phyloP scores from a whole-genome alignment of 2,329 filamentous ascomycete species.

The Keithomyces neogunnii region DNA sequence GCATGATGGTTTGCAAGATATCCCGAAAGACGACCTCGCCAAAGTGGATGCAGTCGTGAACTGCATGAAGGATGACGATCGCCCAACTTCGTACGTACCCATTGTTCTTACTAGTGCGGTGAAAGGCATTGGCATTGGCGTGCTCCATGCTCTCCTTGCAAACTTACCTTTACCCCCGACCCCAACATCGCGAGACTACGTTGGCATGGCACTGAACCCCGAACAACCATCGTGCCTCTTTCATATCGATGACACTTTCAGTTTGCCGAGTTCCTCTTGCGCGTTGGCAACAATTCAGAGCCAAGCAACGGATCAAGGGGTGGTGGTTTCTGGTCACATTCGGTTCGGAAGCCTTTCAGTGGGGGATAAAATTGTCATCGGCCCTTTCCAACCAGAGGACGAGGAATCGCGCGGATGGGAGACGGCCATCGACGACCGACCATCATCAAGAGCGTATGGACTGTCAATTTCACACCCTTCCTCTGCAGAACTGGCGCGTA shows the following conservation, averaged over 20 bases:
- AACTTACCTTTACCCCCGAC: conserved; percentile 60
- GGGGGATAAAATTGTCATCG: conserved; percentile 69
- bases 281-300: conserved; percentile 11
- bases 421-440: conserved; percentile 34
- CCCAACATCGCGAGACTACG: conserved; percentile 44
- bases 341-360: conserved; percentile 71
- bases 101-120: conserved; percentile 84
- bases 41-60: conserved; percentile 51
- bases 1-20: conserved; percentile 42
- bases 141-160: conserved; percentile 73
- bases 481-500: conserved; percentile 42
- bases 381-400: conserved; percentile 61
- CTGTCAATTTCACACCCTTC: conserved; percentile 45
- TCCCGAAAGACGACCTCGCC: conserved; percentile 46
- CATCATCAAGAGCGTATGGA: conserved; percentile 38
- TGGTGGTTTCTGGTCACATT: conserved; percentile 79
- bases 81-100: conserved; percentile 54
- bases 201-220: conserved; percentile 47
- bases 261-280: conserved; percentile 53
- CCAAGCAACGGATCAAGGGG: conserved; percentile 37
- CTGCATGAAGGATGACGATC: conserved; percentile 34
- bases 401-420: conserved; percentile 29
- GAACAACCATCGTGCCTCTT: conserved; percentile 62
- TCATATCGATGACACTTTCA: conserved; percentile 86
- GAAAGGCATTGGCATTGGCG: conserved; percentile 71